phyloP scores from a whole-genome alignment of 768 basidiomycete species.

The Strobilomyces dryophilus region DNA sequence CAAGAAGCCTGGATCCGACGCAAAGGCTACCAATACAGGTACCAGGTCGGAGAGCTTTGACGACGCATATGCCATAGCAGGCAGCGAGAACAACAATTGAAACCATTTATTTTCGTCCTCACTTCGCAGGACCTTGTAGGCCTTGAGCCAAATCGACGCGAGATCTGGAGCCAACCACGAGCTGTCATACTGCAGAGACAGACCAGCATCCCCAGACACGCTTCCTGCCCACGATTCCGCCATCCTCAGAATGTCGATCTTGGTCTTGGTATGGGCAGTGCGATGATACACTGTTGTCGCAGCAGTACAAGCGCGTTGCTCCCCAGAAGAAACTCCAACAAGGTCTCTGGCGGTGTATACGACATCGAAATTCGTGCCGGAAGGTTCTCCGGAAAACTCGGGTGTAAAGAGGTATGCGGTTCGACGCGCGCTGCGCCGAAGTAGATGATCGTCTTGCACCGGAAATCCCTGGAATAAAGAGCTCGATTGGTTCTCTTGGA shows the following conservation, averaged over 20 bases:
- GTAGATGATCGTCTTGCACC: constrained; percentile 2
- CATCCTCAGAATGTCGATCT: constrained; percentile 2
- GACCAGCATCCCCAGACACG: neutral
- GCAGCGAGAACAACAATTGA: constrained; percentile 29
- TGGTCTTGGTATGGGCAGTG: neutral
- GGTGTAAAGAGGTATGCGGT: constrained; percentile 11
- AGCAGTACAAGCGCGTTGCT: constrained; percentile 16
- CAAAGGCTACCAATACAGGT: constrained; percentile 32
- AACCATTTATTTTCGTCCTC: constrained; percentile 7
- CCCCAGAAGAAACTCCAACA: neutral
- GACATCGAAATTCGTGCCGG: neutral
- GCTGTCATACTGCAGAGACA: constrained; percentile 23
- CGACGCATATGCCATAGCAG: constrained; percentile 30
- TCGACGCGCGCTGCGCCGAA: constrained; percentile 18
- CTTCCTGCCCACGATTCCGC: constrained; percentile 4
- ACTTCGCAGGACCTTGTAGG: constrained; percentile 27
- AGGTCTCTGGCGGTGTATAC: constrained; percentile 12
- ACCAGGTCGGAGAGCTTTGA: constrained; percentile 12
- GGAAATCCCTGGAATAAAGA: constrained; percentile 9
- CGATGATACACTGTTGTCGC: constrained; percentile 4
- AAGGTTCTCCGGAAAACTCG: constrained; percentile 3
- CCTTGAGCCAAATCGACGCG: constrained; percentile 22
- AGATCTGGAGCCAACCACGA: constrained; percentile 27
- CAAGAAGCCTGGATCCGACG: constrained; percentile 6
- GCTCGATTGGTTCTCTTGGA: constrained; percentile 1